Base-by-base conservation (phyloP, 345 rosid species). In the Populus davidiana region DNA sequence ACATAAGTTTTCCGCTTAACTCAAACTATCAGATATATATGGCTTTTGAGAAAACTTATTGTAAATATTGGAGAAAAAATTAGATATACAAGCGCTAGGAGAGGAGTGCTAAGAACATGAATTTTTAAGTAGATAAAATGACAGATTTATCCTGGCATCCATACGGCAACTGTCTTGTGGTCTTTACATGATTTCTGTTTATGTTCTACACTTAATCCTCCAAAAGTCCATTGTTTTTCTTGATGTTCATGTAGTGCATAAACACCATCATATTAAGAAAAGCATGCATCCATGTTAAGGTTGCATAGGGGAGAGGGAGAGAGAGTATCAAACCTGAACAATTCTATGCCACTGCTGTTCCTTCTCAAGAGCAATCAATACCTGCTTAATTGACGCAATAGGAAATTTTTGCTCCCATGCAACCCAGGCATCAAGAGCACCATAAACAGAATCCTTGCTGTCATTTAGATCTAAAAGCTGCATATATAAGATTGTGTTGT, bases 371-470 rank as follows among this genome's bases (percentile, higher is more conserved):
- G 81, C 83, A 79, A 87, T 68, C 81, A 95, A 78, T 56, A 85
- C 98, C 76, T 79, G 85, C 85, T 89, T 93, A 36, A 95, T 89
- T 36, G 93, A 83, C 21, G 84, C 97, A 81, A 91, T 83, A 31
- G 99, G 99, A 84, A 95, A 95, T 20, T 81, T 87, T 31, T 83
- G 90, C 86, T 95, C 98, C 97, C 98, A 93, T 67, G 99, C 98
- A 81, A 94, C 93, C 97, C 98, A 95, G 56, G 97, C 96, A 86
- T 95, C 97, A 39, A 95, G 92, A 84, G 94, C 87, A 82, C 98
- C 92, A 80, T 95, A 95, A 44, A 95, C 87, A 50, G 90, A 90
- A 82, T 93, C 98, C 86, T 91, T 93, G 80, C 85, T 81, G 84
- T 95, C 94, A 79, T 86, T 87, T 18, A 93, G 84, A 78, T 91